Base-by-base conservation (phyloP, 495 filamentous ascomycete species). In the Amphirosellinia nigrospora region DNA sequence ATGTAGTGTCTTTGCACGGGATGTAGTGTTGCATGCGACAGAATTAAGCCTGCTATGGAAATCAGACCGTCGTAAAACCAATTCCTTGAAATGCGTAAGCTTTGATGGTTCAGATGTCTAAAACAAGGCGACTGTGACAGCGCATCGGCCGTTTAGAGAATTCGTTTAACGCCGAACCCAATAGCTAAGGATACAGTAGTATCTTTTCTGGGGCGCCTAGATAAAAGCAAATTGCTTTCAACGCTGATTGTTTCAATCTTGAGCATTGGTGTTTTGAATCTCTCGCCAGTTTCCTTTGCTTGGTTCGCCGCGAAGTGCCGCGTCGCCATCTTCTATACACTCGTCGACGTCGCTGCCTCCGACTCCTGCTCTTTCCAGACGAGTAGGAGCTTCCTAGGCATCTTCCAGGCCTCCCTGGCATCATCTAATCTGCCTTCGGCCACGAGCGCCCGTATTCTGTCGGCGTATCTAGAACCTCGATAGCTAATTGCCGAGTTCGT, bases 401-500 rank as follows among this genome's bases (percentile, higher is more conserved):
- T 84, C 72, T 87, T 84, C 81, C 90, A 93, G 45, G 85, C 81
- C 61, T 81, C 81, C 70, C 82, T 86, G 16, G 92, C 79, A 72
- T 93, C 89, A 43, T 88, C 82, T 52, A 87, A 81, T 32, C 85
- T 88, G 68, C 87, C 87, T 5, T 92, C 89, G 6, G 80, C 82
- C 41, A 88, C 80, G 83, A 93, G 89, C 70, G 79, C 78, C 85
- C 90, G 90, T 67, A 93, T 83, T 78, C 81, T 83, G 66, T 86
- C 87, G 15, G 84, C 46, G 79, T 74, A 32, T 80, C 81, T 30
- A 97, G 78, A 61, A 93, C 92, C 87, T 92, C 93, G 66, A 80
- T 79, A 16, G 94, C 93, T 41, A 91, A 88, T 70, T 90, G 84
- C 74, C 86, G 89, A 77, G 92, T 86, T 60, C 82, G 85, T 63